Conservation (phyloP, 352 stramenopile species). For the Nothophytophthora sp. region DNA sequence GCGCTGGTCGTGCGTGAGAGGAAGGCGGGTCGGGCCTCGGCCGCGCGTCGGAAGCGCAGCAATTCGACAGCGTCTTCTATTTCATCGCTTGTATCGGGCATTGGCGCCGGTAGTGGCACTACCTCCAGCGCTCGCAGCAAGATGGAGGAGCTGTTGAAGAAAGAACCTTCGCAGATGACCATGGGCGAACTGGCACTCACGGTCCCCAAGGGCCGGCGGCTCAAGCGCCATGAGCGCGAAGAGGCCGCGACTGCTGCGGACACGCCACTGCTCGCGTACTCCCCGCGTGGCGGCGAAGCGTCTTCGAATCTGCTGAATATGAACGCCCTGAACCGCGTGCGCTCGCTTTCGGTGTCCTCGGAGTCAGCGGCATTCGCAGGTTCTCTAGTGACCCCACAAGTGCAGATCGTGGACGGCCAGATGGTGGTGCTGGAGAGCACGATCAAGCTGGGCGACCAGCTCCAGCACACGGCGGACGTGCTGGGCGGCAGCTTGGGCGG, state of each 20-base stretch:
- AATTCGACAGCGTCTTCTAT: slow-evolving; percentile 56
- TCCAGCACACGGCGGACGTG: slow-evolving; percentile 27
- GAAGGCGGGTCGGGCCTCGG: slow-evolving; percentile 22
- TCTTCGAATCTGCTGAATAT: slow-evolving; percentile 36
- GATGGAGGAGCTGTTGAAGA: slow-evolving; percentile 61
- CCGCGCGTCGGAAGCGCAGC: slow-evolving; percentile 51
- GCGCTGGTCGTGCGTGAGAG: slow-evolving; percentile 29
- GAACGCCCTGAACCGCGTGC: slow-evolving; percentile 49
- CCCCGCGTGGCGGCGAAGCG: slow-evolving; percentile 15
- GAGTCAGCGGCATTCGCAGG: slow-evolving; percentile 62
- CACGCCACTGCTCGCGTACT: slow-evolving; percentile 9
- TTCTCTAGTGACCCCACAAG: slow-evolving; percentile 73
- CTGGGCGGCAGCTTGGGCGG: slow-evolving; percentile 29
- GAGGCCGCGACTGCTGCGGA: slow-evolving; percentile 31
- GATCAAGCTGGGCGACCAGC: slow-evolving; percentile 61
- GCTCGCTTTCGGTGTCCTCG: slow-evolving; percentile 64
- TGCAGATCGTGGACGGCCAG: slow-evolving; percentile 85
- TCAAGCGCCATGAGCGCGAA: slow-evolving; percentile 66
- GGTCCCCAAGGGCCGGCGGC: slow-evolving; percentile 61
- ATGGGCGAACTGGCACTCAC: slow-evolving; percentile 83
- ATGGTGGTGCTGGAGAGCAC: slow-evolving; percentile 81
- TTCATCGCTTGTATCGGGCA: slow-evolving; percentile 34
- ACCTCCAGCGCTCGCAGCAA: slow-evolving; percentile 42
- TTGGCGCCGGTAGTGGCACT: slow-evolving; percentile 17
- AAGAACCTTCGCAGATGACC: slow-evolving; percentile 81